Evolutionary conservation across 345 rosid genomes (phyloP).

Genomic region (thale cress (Arabidopsis thaliana)): DNA sequence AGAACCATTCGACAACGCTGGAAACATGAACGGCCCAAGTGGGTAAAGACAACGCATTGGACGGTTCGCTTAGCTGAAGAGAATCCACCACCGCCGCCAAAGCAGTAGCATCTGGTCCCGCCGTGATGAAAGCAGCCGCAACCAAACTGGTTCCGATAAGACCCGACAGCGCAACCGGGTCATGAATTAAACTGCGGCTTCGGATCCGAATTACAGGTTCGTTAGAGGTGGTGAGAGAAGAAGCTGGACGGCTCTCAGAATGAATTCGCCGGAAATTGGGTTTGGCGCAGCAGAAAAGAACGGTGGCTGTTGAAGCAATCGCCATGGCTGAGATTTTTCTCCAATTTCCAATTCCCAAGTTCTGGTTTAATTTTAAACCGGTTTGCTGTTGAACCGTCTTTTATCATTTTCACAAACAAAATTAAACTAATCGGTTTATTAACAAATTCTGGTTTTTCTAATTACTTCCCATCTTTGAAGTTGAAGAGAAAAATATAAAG

Average conservation of each 20-base stretch:
- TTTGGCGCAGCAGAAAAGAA: constrained; percentile 42
- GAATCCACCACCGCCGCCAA: constrained; percentile 65
- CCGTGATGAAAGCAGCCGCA: constrained; percentile 43
- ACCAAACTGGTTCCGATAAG: constrained; percentile 66
- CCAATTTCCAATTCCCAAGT: neutral
- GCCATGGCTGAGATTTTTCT: constrained; percentile 52
- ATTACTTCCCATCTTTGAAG: no score
- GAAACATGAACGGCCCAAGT: constrained; percentile 95
- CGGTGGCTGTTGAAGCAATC: constrained; percentile 44
- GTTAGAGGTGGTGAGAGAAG: constrained; percentile 7
- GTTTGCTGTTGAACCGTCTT: constrained; percentile 4
- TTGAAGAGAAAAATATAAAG: neutral
- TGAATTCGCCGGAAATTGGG: constrained; percentile 35
- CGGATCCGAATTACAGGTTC: neutral
- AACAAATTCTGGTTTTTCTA: no score
- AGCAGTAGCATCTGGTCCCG: constrained; percentile 42
- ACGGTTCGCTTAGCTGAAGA: constrained; percentile 69
- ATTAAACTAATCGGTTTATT: no score
- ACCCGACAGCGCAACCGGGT: constrained; percentile 45
- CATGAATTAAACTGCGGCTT: constrained; percentile 24
- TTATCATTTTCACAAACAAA: neutral
- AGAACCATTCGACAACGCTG: constrained; percentile 88
- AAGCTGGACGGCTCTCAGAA: constrained; percentile 19
- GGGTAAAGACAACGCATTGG: constrained; percentile 88
- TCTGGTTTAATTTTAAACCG: constrained; percentile 40